A percentile compares a stretch with the other conserved stretches of the same genome.
These are phyloP conservation scores for Candida sp. DNA, from an alignment of 1,139 yeast species.

Conservation along the genomic window DNA sequence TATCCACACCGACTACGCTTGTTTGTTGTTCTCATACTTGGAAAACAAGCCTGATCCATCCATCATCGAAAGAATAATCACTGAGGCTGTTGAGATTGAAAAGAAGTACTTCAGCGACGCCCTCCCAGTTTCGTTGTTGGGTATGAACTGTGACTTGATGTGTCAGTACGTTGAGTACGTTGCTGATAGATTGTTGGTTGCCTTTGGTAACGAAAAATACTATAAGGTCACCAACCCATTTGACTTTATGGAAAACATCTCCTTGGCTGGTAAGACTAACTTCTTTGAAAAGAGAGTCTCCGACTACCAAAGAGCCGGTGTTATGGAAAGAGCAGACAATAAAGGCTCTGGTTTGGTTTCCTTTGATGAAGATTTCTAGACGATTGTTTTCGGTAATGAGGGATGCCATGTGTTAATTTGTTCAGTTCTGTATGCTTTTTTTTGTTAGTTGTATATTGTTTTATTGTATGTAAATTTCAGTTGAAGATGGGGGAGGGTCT, in stretches of 20 bases:
- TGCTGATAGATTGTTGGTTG: slow-evolving; percentile 91
- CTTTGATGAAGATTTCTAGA: slow-evolving; percentile 54
- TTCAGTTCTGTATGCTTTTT: no score
- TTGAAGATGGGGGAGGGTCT: background rate
- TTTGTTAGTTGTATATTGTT: no score
- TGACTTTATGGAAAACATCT: slow-evolving; percentile 98
- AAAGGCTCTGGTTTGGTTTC: slow-evolving; percentile 38
- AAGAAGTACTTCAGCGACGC: slow-evolving; percentile 95
- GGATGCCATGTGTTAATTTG: no score
- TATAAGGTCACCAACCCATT: slow-evolving; percentile 94
- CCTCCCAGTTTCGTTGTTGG: slow-evolving; percentile 87
- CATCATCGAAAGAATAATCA: slow-evolving; percentile 82
- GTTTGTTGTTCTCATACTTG: slow-evolving; percentile 91
- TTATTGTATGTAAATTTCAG: no score
- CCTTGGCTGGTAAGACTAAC: slow-evolving; percentile 97
- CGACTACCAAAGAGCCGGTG: slow-evolving; percentile 99
- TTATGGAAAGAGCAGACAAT: slow-evolving; percentile 64
- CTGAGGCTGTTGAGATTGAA: slow-evolving; percentile 96
- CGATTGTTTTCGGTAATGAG: no score
- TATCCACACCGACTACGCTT: slow-evolving; percentile 97
- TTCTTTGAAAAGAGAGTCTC: slow-evolving; percentile 99
- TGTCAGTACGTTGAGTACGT: slow-evolving; percentile 97
- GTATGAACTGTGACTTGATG: slow-evolving; percentile 94
- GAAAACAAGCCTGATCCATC: slow-evolving; percentile 82
- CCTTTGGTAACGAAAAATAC: slow-evolving; percentile 89